Percentiles rank a stretch among this genome's conserved stretches.
These are phyloP conservation scores for Chamaecyparis obtusa DNA, from an alignment of 75 land plant species.

Conservation along the genomic window DNA sequence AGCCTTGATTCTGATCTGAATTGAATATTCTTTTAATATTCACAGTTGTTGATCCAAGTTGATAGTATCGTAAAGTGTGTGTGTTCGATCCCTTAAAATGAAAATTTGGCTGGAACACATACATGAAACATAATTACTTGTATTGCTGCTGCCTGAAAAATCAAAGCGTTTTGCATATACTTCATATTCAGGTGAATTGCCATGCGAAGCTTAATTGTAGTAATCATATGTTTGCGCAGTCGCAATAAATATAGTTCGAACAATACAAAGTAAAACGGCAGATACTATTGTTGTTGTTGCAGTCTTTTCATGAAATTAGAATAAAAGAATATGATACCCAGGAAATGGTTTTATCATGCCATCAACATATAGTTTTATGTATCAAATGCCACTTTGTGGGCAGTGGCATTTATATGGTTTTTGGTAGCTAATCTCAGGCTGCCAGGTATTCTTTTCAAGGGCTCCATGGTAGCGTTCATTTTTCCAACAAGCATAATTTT, in stretches of 20 bases:
- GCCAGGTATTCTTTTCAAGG: neutral
- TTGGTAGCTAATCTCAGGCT: neutral
- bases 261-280: neutral
- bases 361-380: too few species aligned
- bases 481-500: too few species aligned
- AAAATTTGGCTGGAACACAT: neutral
- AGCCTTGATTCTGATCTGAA: neutral
- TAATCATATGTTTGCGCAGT: neutral
- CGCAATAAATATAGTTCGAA: neutral
- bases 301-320: neutral
- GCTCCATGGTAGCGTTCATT: too few species aligned
- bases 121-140: neutral
- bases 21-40: neutral
- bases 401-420: neutral
- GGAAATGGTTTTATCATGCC: too few species aligned
- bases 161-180: neutral
- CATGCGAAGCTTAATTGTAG: neutral
- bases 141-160: neutral
- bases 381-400: neutral
- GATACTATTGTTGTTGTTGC: neutral
- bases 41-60: neutral
- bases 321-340: neutral
- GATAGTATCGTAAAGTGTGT: neutral
- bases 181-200: neutral
- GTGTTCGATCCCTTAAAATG: neutral